phyloP scores from a whole-genome alignment of 2,329 filamentous ascomycete genomes.

The Fusarium sp. region DNA sequence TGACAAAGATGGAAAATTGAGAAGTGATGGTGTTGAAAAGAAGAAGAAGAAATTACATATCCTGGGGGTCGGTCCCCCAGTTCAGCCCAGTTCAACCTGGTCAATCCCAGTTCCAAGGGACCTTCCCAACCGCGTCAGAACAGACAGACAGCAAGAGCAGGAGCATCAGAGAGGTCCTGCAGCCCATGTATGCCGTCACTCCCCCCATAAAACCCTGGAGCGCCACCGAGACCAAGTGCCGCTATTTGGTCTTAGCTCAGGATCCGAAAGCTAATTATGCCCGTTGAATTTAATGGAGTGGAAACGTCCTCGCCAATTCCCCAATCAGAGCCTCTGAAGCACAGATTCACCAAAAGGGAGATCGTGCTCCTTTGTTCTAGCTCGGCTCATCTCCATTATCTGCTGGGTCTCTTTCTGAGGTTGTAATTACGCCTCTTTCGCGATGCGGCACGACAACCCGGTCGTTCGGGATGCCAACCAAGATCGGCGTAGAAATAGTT shows the following conservation, averaged over 20 bases:
- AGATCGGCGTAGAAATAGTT: constrained; percentile 15
- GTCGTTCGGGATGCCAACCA: constrained; percentile 18
- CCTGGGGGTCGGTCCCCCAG: constrained; percentile 12
- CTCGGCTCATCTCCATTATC: constrained; percentile 4
- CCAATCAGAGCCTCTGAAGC: neutral
- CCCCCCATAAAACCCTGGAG: constrained; percentile 27
- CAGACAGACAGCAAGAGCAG: neutral
- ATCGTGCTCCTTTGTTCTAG: constrained; percentile 9
- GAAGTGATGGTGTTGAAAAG: constrained; percentile 8
- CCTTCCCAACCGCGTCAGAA: neutral
- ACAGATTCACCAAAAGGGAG: constrained; percentile 12
- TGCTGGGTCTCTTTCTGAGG: neutral
- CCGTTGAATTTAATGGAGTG: constrained; percentile 2
- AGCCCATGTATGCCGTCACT: constrained; percentile 40
- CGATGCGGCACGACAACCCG: constrained; percentile 8
- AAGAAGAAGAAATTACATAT: constrained; percentile 14
- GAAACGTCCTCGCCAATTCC: neutral
- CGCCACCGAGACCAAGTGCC: constrained; percentile 35
- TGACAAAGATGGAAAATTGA: constrained; percentile 16
- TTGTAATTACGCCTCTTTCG: constrained; percentile 15
- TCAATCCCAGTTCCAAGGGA: neutral
- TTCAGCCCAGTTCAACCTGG: constrained; percentile 1
- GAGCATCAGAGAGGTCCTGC: constrained; percentile 8
- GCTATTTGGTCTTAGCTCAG: constrained; percentile 29
- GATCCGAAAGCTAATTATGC: constrained; percentile 9